Base-by-base conservation (phyloP, 31 red algal species). In the Endocladia muricata region DNA sequence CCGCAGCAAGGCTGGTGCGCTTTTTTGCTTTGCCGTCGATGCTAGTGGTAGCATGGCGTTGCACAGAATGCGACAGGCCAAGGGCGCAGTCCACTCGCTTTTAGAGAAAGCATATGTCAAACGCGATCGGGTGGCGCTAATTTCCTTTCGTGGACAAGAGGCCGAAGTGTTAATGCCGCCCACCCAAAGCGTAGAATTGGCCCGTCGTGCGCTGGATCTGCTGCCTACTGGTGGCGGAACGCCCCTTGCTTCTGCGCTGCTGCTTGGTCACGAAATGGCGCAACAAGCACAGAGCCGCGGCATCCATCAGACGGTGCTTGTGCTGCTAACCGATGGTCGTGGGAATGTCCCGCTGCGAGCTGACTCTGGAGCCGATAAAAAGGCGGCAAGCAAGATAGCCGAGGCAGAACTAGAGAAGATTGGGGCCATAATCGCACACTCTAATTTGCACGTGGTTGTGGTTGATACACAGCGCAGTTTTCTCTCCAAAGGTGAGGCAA, bases 381-480 rank as follows among this genome's bases (percentile, higher is more conserved):
- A 74, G 59, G 36, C 81, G 31, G 79, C 83, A 57, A 70, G 77
- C 35, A 98, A 98, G 76, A 86, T 90, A 80, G 84, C 56, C 76
- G 94, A 98, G 70, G 72, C 81, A 30, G 96, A 98, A 30, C 44
- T 98, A 30, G 94, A 98, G 56, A 79, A 92, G 38, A 92, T 98
- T 43, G 77, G 82, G 0, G 88, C 81, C 42, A 41, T 98, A 11
- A 26, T 25, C 41, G 92, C 89, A 26, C 64, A n/a, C n/a, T n/a
- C n/a, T n/a, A n/a, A n/a, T n/a, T 94, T 61, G 42, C 32, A 79
- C 7, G 55, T 98, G n/a, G 36, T 98, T 22, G 91, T 87, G 40
- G 92, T 98, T 34, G 96, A 98, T 63, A 98, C 91, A 3, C 91
- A 98, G 66, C 94, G 94, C 73, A 94, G 94, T 61, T 98, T 98